Percentiles rank a stretch among this genome's conserved stretches.
Conservation (phyloP, 2,329 filamentous ascomycete genomes). For the Xylariaceae sp. region DNA sequence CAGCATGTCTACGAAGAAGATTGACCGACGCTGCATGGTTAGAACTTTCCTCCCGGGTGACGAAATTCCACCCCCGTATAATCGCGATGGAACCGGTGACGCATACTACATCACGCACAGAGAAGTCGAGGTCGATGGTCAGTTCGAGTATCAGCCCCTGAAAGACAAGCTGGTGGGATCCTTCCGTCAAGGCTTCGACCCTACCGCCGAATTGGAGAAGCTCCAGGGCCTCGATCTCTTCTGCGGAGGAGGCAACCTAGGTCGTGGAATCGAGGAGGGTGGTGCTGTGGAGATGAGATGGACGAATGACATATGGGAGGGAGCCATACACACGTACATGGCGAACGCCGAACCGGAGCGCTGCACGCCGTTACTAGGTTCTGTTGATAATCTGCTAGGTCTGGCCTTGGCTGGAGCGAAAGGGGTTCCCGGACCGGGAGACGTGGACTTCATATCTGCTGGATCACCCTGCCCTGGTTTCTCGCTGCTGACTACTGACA, state of each 20-base stretch:
- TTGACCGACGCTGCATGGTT: conserved; percentile 56
- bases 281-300: conserved; percentile 59
- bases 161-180: conserved; percentile 23
- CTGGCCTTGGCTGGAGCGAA: conserved; percentile 47
- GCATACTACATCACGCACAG: conserved; percentile 57
- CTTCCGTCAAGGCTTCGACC: conserved; percentile 54
- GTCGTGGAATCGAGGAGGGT: conserved; percentile 68
- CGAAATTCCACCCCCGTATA: conserved; percentile 57
- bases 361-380: conserved; percentile 59
- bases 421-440: conserved; percentile 52
- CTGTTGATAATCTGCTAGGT: conserved; percentile 62
- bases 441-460: conserved; percentile 64
- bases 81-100: conserved; percentile 59
- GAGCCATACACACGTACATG: conserved; percentile 67
- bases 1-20: conserved; percentile 33
- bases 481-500: conserved; percentile 57
- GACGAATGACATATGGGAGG: conserved; percentile 60
- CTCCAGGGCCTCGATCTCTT: conserved; percentile 66
- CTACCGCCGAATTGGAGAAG: conserved; percentile 33
- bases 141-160: conserved; percentile 34
- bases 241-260: conserved; percentile 73
- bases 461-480: conserved; percentile 78
- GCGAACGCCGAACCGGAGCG: conserved; percentile 51
- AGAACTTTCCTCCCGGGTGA: conserved; percentile 45
- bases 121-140: conserved; percentile 26